Evolutionary conservation across 164 flowering plant genomes (phyloP).

Genomic region (Nymphaea colorata): DNA sequence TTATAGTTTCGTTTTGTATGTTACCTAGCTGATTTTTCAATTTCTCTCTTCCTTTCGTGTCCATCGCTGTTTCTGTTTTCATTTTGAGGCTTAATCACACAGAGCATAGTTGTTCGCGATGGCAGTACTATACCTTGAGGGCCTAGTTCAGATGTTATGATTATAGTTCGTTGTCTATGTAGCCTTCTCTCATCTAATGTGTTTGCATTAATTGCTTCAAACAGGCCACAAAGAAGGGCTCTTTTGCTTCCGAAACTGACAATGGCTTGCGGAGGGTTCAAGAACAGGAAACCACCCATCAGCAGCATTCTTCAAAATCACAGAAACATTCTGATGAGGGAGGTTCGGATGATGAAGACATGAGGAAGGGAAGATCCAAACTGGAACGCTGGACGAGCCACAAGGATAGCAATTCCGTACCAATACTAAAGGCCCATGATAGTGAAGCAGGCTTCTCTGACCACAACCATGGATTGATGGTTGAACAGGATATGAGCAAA

Average conservation of each 20-base stretch:
- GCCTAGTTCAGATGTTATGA: neutral
- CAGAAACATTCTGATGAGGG: constrained; percentile 47
- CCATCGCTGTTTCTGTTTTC: neutral
- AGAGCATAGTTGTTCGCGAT: no score
- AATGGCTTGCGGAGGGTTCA: neutral
- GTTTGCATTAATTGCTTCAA: constrained; percentile 5
- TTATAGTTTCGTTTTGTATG: neutral
- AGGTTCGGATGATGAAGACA: constrained; percentile 63
- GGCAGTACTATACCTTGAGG: neutral
- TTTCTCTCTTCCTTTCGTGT: neutral
- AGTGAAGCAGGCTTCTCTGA: constrained; percentile 21
- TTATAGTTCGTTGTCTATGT: neutral
- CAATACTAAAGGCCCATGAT: constrained; percentile 37
- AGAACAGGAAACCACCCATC: neutral
- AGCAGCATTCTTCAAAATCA: constrained; percentile 20
- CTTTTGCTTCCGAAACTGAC: constrained; percentile 17
- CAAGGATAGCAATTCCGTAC: constrained; percentile 48
- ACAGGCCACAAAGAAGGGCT: constrained; percentile 28
- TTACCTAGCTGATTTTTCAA: neutral
- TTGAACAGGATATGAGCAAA: neutral
- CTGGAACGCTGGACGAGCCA: constrained; percentile 92
- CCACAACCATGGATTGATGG: constrained; percentile 1
- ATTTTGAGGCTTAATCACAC: no score
- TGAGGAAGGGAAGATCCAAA: constrained; percentile 76
- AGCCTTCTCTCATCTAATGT: neutral